These are phyloP conservation scores for Boletus rubropictus DNA, from an alignment of 768 basidiomycete genomes.

Conservation along the genomic window DNA sequence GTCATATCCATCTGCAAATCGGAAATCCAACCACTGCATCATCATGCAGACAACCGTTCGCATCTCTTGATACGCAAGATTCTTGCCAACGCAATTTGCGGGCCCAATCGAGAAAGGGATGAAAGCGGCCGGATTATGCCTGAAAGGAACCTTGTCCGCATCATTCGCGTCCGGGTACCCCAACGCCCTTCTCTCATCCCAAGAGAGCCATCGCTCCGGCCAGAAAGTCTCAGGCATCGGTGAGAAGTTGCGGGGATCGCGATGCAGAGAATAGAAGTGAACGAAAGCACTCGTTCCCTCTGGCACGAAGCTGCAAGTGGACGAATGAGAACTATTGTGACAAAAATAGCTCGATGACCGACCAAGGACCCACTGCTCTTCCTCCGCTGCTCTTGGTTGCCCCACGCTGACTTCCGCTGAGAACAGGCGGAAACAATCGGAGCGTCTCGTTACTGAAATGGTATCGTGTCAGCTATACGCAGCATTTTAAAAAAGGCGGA, in stretches of 20 bases:
- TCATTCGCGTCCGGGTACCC: slow-evolving; percentile 22
- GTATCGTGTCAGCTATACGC: slow-evolving; percentile 10
- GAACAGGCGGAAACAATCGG: slow-evolving; percentile 45
- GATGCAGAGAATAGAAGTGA: slow-evolving; percentile 40
- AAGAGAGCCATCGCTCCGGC: slow-evolving; percentile 40
- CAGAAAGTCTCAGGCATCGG: slow-evolving; percentile 41
- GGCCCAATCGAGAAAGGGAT: slow-evolving; percentile 44
- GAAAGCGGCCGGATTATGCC: slow-evolving; percentile 35
- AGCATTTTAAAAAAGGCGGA: not conserved
- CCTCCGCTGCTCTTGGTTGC: slow-evolving; percentile 33
- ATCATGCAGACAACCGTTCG: slow-evolving; percentile 34
- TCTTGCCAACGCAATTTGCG: slow-evolving; percentile 41
- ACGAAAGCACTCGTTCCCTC: slow-evolving; percentile 41
- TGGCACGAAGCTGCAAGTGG: slow-evolving; percentile 36
- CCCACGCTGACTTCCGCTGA: slow-evolving; percentile 43
- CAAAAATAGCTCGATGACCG: slow-evolving; percentile 13
- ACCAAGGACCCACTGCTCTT: slow-evolving; percentile 38
- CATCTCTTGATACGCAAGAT: slow-evolving; percentile 40
- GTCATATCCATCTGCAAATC: slow-evolving; percentile 35
- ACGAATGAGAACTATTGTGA: slow-evolving; percentile 9
- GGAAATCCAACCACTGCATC: slow-evolving; percentile 38
- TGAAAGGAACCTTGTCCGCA: slow-evolving; percentile 26
- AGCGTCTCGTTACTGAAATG: slow-evolving; percentile 43
- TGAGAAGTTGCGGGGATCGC: slow-evolving; percentile 43
- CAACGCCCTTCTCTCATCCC: slow-evolving; percentile 22